phyloP scores from a whole-genome alignment of 2,329 filamentous ascomycete species.

The Penicillium capsulatum region DNA sequence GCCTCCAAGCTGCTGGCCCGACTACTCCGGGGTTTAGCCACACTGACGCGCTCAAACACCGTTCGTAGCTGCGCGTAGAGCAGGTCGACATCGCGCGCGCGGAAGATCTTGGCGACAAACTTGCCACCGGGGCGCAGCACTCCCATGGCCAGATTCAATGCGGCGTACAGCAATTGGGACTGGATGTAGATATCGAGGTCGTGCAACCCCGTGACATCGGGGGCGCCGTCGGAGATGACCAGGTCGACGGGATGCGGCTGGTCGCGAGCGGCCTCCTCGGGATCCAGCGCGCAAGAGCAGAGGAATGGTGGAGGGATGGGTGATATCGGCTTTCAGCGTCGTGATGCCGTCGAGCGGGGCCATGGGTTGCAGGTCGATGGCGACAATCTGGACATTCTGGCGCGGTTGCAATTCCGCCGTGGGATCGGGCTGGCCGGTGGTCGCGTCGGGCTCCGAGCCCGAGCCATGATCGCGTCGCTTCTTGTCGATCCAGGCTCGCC shows the following conservation, averaged over 20 bases:
- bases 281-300: slow-evolving; percentile 81
- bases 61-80: slow-evolving; percentile 90
- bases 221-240: slow-evolving; percentile 90
- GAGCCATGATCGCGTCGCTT: slow-evolving; percentile 56
- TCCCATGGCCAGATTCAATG: slow-evolving; percentile 86
- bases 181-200: slow-evolving; percentile 98
- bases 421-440: no score
- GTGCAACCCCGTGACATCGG: slow-evolving; percentile 93
- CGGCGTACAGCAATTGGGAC: slow-evolving; percentile 88
- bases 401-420: slow-evolving; percentile 42
- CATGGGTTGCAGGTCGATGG: slow-evolving; percentile 95
- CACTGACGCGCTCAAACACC: slow-evolving; percentile 80
- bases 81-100: slow-evolving; percentile 90
- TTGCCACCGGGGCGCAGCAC: slow-evolving; percentile 89
- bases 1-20: slow-evolving; percentile 96
- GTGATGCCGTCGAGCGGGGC: slow-evolving; percentile 87
- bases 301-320: slow-evolving; percentile 90
- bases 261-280: slow-evolving; percentile 52
- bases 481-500: slow-evolving; percentile 80
- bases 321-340: slow-evolving; percentile 91
- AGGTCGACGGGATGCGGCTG: slow-evolving; percentile 80
- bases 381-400: slow-evolving; percentile 83
- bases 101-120: slow-evolving; percentile 97
- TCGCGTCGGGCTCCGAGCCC: slow-evolving; percentile 13
- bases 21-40: slow-evolving; percentile 90